Percentiles rank a stretch among this genome's conserved stretches.
phyloP scores from a whole-genome alignment of 2,329 filamentous ascomycete genomes.

The Monosporascus sp. region DNA sequence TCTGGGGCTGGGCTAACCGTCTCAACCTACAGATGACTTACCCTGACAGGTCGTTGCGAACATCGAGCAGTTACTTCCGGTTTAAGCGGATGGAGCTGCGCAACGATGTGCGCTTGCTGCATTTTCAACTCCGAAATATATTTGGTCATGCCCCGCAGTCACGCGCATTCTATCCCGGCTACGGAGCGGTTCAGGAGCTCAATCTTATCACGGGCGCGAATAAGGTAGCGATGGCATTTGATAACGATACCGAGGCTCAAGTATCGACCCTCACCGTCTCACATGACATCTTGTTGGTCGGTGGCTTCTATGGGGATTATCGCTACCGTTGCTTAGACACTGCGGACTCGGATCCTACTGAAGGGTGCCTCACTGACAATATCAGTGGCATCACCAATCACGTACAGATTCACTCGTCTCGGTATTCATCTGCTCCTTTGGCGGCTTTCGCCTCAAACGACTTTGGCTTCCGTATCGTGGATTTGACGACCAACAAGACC shows the following conservation, averaged over 20 bases:
- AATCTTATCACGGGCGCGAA: conserved; percentile 44
- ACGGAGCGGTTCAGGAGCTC: conserved; percentile 44
- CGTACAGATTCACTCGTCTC: conserved; percentile 51
- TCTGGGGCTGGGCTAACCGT: neutral
- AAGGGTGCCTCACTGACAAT: conserved; percentile 44
- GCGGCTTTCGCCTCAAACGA: conserved; percentile 63
- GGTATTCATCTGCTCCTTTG: conserved; percentile 46
- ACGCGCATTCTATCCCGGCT: conserved; percentile 53
- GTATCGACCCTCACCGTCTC: conserved; percentile 48
- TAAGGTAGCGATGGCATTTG: conserved; percentile 42
- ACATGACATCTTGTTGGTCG: conserved; percentile 53
- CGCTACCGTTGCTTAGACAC: conserved; percentile 42
- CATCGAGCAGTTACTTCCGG: conserved; percentile 48
- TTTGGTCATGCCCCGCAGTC: conserved; percentile 52
- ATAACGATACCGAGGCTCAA: conserved; percentile 33
- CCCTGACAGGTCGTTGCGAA: conserved; percentile 31
- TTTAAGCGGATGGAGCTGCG: conserved; percentile 55
- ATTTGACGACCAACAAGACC: conserved; percentile 55
- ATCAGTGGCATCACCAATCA: conserved; percentile 61
- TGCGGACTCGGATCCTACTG: conserved; percentile 30
- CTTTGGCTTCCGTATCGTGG: conserved; percentile 51
- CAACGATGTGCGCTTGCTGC: conserved; percentile 50
- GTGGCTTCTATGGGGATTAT: conserved; percentile 55
- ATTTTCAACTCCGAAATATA: conserved; percentile 63
- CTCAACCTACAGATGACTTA: conserved; percentile 8